phyloP scores from a whole-genome alignment of 805 yeast species.

The Saccharomyces mikatae region DNA sequence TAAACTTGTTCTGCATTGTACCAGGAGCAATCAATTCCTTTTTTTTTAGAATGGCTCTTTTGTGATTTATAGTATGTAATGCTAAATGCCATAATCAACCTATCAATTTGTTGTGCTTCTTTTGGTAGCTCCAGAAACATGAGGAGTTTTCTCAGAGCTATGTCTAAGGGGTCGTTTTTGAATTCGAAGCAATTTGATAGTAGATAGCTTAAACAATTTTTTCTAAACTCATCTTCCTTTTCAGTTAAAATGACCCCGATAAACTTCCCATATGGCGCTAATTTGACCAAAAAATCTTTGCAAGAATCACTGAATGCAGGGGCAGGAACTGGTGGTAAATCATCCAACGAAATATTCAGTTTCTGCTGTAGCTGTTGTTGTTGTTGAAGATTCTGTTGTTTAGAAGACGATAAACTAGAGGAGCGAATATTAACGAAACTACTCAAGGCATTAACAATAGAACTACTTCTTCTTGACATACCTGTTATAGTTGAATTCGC shows the following conservation, averaged over 20 bases:
- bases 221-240: constrained; percentile 22
- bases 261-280: constrained; percentile 29
- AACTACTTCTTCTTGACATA: constrained; percentile 29
- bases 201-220: constrained; percentile 22
- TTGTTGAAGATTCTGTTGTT: constrained; percentile 3
- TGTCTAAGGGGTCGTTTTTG: constrained; percentile 49
- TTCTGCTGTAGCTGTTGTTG: constrained; percentile 2
- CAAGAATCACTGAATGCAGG: constrained; percentile 24
- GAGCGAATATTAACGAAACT: constrained; percentile 31
- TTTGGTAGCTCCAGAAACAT: constrained; percentile 53
- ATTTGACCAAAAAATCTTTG: constrained; percentile 21
- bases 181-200: constrained; percentile 40
- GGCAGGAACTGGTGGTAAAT: constrained; percentile 24
- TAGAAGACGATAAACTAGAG: constrained; percentile 16
- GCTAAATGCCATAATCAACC: constrained; percentile 53
- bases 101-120: constrained; percentile 71
- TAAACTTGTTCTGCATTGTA: constrained; percentile 46
- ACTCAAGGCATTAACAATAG: constrained; percentile 33
- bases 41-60: constrained; percentile 1
- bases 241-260: constrained; percentile 26
- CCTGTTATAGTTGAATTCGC: not conserved
- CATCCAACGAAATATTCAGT: constrained; percentile 10
- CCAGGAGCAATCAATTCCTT: constrained; percentile 21
- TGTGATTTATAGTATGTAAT: constrained; percentile 38
- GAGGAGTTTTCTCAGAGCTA: constrained; percentile 53